Conservation (phyloP, 768 basidiomycete species). For the Albatrellus ellisii region DNA sequence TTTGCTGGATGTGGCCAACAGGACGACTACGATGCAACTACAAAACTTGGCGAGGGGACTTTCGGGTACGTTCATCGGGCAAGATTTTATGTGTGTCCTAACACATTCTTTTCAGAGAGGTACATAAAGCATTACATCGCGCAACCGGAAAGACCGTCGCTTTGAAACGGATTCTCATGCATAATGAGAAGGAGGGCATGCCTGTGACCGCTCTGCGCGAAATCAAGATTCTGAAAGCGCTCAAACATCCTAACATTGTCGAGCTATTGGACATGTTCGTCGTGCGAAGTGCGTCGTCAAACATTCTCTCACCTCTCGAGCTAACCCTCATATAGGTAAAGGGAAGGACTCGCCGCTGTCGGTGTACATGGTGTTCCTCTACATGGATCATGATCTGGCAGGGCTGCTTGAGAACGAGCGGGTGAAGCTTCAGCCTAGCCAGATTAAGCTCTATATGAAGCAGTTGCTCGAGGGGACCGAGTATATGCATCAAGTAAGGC, state of each 20-base stretch:
- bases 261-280: slow-evolving; percentile 90
- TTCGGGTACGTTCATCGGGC: slow-evolving; percentile 61
- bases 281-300: slow-evolving; percentile 46
- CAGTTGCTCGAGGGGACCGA: slow-evolving; percentile 94
- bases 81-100: slow-evolving; percentile 6
- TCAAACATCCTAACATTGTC: slow-evolving; percentile 79
- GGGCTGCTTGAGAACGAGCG: slow-evolving; percentile 87
- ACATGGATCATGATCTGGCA: slow-evolving; percentile 98
- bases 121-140: slow-evolving; percentile 74
- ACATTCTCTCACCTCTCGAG: background rate
- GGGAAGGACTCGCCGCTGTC: slow-evolving; percentile 57
- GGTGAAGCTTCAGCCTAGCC: slow-evolving; percentile 67
- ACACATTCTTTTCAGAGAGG: slow-evolving; percentile 44
- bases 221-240: slow-evolving; percentile 88
- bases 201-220: slow-evolving; percentile 94
- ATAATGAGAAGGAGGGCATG: slow-evolving; percentile 95
- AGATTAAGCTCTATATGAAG: slow-evolving; percentile 93
- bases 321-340: slow-evolving; percentile 31
- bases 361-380: slow-evolving; percentile 98
- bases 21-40: slow-evolving; percentile 65
- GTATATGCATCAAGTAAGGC: slow-evolving; percentile 84
- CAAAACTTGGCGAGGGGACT: slow-evolving; percentile 92
- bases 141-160: slow-evolving; percentile 56
- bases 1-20: slow-evolving; percentile 64
- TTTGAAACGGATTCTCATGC: slow-evolving; percentile 90